Evolutionary conservation across 495 filamentous ascomycete species (phyloP), one percentile per base, ranked within the genome.

Genomic region (Paragyromitra xinjiangensis): DNA sequence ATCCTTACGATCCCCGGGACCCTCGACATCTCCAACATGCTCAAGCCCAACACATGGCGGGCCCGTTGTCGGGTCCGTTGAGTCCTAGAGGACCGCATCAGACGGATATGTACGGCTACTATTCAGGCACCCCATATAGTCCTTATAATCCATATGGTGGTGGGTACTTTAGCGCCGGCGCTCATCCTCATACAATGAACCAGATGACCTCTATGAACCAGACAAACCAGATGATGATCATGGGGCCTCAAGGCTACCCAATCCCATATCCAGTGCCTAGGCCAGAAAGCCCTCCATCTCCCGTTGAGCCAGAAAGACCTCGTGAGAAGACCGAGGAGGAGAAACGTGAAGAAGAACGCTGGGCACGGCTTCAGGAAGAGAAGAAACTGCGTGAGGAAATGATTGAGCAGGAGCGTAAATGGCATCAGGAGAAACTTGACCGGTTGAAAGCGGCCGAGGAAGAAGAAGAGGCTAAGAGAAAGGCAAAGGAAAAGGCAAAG

Each of bases 391-490:
- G 77, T 2, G 69, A 82, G 42, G 81, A 82, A 51, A 82, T 77
- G 81, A 77, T 80, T 2, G 77, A 82, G 42, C 78, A 82, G 63
- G 81, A 82, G 42, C 68, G 82, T 12, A 79, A 71, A 59, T 81
- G 74, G 78, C 78, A 80, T 14, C 70, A 64, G 42, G 80, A 83
- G 66, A 83, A 81, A 68, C 22, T 65, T 4, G 83, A 80, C 7
- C 68, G 74, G 19, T 64, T 76, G 64, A 79, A 78, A 61, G 73
- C 83, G 67, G 83, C 79, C 7, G 61, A 63, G 26, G 83, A 83
- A 64, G 81, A 82, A 69, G 79, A 82, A 7, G 83, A 84, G 59
- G 84, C 83, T 64, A 82, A 81, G 44, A 79, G 45, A 16, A 65
- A 71, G 0, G 80, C 69, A 22, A 77, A 75, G 48, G 83, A 84